Evolutionary conservation across 305 asterid species (phyloP).

Genomic region (Solanum hybrid): DNA sequence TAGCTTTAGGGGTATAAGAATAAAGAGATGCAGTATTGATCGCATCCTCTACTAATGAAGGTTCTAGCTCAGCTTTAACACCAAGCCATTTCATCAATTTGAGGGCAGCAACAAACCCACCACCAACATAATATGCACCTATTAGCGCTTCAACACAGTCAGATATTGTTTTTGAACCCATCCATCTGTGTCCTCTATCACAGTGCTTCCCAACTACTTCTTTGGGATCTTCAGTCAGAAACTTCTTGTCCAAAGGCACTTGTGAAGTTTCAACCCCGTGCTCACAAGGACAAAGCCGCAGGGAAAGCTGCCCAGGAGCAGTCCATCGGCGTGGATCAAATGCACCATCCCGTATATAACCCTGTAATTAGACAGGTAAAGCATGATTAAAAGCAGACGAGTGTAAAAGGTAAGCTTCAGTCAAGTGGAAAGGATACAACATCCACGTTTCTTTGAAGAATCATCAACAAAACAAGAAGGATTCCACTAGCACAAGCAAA

Average conservation of each 20-base stretch:
- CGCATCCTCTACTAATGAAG: conserved; percentile 50
- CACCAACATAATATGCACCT: conserved; percentile 86
- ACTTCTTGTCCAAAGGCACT: conserved; percentile 57
- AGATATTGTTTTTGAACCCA: conserved; percentile 77
- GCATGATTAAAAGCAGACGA: not conserved
- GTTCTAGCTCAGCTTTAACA: conserved; percentile 45
- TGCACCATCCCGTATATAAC: conserved; percentile 63
- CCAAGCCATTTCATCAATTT: conserved; percentile 84
- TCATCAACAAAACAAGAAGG: not conserved
- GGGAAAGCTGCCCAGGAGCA: conserved; percentile 86
- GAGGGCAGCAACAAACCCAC: conserved; percentile 68
- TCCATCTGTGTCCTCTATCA: conserved; percentile 90
- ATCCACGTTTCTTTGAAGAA: not conserved
- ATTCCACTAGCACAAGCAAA: not conserved
- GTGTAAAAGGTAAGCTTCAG: not conserved
- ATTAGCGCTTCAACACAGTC: conserved; percentile 94
- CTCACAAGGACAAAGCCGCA: conserved; percentile 57
- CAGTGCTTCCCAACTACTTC: conserved; percentile 61
- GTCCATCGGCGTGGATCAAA: conserved; percentile 87
- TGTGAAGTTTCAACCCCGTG: conserved; percentile 59
- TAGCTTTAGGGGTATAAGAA: conserved; percentile 46
- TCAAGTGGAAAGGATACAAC: not conserved
- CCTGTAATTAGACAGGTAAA: conserved; percentile 30
- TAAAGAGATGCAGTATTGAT: conserved; percentile 53
- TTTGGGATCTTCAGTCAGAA: conserved; percentile 40